A percentile compares a stretch with the other conserved stretches of the same genome.
phyloP scores from a whole-genome alignment of 1,139 yeast species.

The Candida sp. region DNA sequence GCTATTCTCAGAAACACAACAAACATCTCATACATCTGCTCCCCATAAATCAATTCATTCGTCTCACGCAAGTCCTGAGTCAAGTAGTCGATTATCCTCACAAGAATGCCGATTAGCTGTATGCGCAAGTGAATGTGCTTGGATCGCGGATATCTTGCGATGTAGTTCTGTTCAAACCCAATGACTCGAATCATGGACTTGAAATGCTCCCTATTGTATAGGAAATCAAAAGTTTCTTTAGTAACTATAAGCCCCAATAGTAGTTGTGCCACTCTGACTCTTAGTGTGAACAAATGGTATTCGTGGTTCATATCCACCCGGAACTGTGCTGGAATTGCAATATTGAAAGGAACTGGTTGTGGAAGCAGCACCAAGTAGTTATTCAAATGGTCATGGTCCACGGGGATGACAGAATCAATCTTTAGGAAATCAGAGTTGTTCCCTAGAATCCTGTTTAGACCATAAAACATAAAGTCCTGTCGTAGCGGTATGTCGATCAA shows the following conservation, averaged over 20 bases:
- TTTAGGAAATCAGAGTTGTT: conserved; percentile 46
- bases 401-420: conserved; percentile 37
- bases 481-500: conserved; percentile 44
- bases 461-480: conserved; percentile 48
- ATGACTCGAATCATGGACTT: conserved; percentile 49
- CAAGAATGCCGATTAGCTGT: conserved; percentile 43
- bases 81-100: conserved; percentile 36
- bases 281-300: conserved; percentile 40
- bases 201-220: conserved; percentile 42
- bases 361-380: conserved; percentile 33
- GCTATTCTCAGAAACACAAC: conserved; percentile 62
- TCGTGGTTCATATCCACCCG: conserved; percentile 42
- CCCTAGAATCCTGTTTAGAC: conserved; percentile 59
- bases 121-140: conserved; percentile 42
- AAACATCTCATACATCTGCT: conserved; percentile 50
- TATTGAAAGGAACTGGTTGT: conserved; percentile 30
- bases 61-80: conserved; percentile 32
- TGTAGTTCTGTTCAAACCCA: conserved; percentile 54
- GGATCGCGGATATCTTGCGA: conserved; percentile 53
- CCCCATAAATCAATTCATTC: conserved; percentile 40
- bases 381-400: conserved; percentile 24
- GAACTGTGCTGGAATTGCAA: conserved; percentile 15
- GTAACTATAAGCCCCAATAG: conserved; percentile 47
- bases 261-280: conserved; percentile 44
- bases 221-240: conserved; percentile 29